Percentiles rank a stretch among this genome's conserved stretches.
Evolutionary conservation across 176 grass and related monocot species (phyloP).

Genomic region (Stipa capillata): DNA sequence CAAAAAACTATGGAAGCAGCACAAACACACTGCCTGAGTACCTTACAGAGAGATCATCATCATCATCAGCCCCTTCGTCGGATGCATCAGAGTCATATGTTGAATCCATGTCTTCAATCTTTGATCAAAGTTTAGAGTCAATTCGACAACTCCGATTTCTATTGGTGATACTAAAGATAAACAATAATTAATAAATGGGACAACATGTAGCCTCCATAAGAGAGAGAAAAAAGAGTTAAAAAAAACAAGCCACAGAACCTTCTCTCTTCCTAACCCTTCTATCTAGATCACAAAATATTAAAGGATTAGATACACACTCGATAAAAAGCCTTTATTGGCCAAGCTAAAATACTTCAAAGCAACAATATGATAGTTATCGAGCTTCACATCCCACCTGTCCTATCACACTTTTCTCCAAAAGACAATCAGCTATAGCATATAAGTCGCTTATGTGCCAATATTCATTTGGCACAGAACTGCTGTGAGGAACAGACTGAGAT

Average conservation of each 20-base stretch:
- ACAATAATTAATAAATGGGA: conserved; percentile 20
- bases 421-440: not conserved
- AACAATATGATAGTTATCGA: not conserved
- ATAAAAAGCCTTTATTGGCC: not conserved
- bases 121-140: conserved; percentile 55
- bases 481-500: not conserved
- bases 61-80: conserved; percentile 56
- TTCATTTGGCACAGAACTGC: conserved; percentile 6
- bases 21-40: conserved; percentile 27
- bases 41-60: conserved; percentile 79
- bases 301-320: not conserved
- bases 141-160: conserved; percentile 34
- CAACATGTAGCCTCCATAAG: conserved; percentile 5
- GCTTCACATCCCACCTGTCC: not conserved
- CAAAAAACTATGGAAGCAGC: conserved; percentile 8
- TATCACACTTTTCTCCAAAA: not conserved
- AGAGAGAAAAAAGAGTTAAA: not conserved
- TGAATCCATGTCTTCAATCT: conserved; percentile 61
- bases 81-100: conserved; percentile 50
- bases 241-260: not conserved
- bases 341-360: not conserved
- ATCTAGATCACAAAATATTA: not conserved
- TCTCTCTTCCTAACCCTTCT: not conserved
- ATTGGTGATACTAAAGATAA: conserved; percentile 34
- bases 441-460: not conserved